A percentile compares a stretch with the other conserved stretches of the same genome.
These are phyloP conservation scores for Auricularia sp. DNA, from an alignment of 768 basidiomycete genomes.

Conservation along the genomic window DNA sequence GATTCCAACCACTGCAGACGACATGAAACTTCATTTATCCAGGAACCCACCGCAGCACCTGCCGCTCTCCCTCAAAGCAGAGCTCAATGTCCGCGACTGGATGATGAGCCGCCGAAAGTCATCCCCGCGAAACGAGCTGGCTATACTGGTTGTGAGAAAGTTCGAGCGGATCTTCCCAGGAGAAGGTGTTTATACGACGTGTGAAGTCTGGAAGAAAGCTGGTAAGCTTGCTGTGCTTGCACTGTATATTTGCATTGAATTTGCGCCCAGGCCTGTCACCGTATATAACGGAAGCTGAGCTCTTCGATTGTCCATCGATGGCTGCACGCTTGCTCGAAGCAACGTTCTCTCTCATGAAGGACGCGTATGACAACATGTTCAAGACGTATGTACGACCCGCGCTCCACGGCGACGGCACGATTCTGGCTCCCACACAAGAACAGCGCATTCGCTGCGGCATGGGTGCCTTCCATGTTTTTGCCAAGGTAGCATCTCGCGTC, in stretches of 20 bases:
- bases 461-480: background rate
- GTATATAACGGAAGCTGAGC: background rate
- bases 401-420: background rate
- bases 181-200: background rate
- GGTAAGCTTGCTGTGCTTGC: background rate
- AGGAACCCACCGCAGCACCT: no score
- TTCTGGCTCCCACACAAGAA: background rate
- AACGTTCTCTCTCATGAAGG: background rate
- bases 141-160: background rate
- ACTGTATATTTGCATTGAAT: background rate
- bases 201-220: background rate
- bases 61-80: no score
- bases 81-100: background rate
- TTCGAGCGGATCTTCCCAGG: background rate
- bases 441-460: background rate
- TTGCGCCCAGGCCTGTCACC: background rate
- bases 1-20: no score
- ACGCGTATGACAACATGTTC: background rate
- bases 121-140: background rate
- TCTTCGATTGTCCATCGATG: background rate
- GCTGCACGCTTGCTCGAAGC: background rate
- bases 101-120: background rate
- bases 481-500: background rate
- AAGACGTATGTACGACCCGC: background rate
- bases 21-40: no score